Conservation (phyloP, 2,329 filamentous ascomycete species). For the Atkinsonella texensis region DNA sequence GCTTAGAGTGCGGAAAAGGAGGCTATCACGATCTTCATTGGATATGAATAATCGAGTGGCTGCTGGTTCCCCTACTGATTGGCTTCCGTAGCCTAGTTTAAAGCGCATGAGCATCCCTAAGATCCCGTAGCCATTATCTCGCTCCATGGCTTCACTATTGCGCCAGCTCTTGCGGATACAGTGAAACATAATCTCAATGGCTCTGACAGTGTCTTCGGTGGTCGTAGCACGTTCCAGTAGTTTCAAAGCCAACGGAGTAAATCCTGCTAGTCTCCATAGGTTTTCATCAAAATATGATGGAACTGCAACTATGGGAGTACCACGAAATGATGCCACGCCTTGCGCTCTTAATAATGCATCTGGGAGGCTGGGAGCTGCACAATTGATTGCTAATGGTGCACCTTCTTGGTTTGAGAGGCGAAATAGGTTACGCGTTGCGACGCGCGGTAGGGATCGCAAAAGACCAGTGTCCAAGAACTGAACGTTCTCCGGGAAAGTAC, state of each 20-base stretch:
- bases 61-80: slow-evolving; percentile 17
- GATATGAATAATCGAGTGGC: slow-evolving; percentile 32
- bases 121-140: slow-evolving; percentile 86
- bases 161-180: slow-evolving; percentile 88
- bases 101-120: slow-evolving; percentile 72
- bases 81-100: slow-evolving; percentile 52
- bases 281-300: slow-evolving; percentile 85
- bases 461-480: slow-evolving; percentile 66
- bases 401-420: slow-evolving; percentile 34
- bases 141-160: slow-evolving; percentile 96
- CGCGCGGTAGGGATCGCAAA: slow-evolving; percentile 62
- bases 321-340: slow-evolving; percentile 71
- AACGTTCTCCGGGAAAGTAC: slow-evolving; percentile 72
- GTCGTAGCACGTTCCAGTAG: slow-evolving; percentile 67
- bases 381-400: slow-evolving; percentile 75
- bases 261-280: slow-evolving; percentile 86
- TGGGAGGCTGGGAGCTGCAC: slow-evolving; percentile 74
- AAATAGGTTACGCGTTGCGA: slow-evolving; percentile 50
- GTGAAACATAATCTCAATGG: slow-evolving; percentile 73
- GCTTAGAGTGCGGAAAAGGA: slow-evolving; percentile 55
- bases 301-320: slow-evolving; percentile 67
- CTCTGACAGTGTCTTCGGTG: slow-evolving; percentile 57
- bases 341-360: slow-evolving; percentile 74
- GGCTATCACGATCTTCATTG: slow-evolving; percentile 39
- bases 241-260: slow-evolving; percentile 73